Evolutionary conservation across 106 monocot species (phyloP).

Genomic region (Posidonia australis): DNA sequence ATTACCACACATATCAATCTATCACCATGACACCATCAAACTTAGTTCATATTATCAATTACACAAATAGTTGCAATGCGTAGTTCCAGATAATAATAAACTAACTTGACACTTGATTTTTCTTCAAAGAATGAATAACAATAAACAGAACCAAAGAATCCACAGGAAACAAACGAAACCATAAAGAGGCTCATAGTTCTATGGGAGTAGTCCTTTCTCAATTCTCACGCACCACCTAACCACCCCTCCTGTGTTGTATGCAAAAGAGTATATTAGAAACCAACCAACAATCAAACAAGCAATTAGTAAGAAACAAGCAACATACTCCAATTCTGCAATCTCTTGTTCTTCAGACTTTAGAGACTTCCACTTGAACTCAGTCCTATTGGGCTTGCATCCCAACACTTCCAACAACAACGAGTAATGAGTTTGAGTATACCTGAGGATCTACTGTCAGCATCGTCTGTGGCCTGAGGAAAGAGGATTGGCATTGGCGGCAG

Average conservation of each 20-base stretch:
- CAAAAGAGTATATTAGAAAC: neutral
- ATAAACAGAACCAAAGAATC: no score
- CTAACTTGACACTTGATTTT: no score
- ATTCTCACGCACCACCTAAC: no score
- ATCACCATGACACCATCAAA: no score
- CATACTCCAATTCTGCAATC: constrained; percentile 93
- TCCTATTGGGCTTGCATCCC: no score
- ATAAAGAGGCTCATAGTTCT: constrained; percentile 49
- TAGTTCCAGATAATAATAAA: neutral
- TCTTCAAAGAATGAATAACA: no score
- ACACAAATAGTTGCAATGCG: constrained; percentile 11
- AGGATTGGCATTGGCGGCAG: no score
- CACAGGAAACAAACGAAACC: neutral
- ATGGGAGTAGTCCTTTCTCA: constrained; percentile 90
- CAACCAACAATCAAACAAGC: neutral
- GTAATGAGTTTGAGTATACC: no score
- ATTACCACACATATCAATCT: neutral
- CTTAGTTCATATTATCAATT: constrained; percentile 6
- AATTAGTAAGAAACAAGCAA: neutral
- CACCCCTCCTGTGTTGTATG: constrained; percentile 51
- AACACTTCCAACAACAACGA: no score
- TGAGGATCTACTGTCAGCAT: no score
- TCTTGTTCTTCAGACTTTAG: constrained; percentile 83
- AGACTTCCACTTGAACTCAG: constrained; percentile 68
- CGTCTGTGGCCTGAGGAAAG: no score